Percentiles rank a stretch among this genome's conserved stretches.
phyloP scores from a whole-genome alignment of 805 yeast species.

The Starmerella roubikii region DNA sequence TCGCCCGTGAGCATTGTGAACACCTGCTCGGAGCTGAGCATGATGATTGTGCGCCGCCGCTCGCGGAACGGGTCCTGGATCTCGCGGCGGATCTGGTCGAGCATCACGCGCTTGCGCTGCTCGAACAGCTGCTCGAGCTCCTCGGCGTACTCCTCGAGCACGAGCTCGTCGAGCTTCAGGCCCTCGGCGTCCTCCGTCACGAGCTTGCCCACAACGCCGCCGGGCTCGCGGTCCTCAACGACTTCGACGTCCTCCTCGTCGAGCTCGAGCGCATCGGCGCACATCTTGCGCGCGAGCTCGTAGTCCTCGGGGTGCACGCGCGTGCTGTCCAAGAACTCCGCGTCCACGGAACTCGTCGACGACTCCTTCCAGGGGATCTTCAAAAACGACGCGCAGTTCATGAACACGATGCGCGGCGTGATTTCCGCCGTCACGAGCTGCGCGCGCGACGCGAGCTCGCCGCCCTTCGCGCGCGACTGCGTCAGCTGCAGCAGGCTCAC shows the following conservation, averaged over 20 bases:
- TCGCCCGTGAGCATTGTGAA: slow-evolving; percentile 89
- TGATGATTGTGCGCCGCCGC: slow-evolving; percentile 57
- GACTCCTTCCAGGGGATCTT: slow-evolving; percentile 49
- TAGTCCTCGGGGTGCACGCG: slow-evolving; percentile 97
- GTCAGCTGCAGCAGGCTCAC: slow-evolving; percentile 72
- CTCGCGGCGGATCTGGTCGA: slow-evolving; percentile 76
- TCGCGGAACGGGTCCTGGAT: slow-evolving; percentile 80
- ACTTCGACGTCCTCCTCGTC: slow-evolving; percentile 87
- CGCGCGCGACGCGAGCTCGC: slow-evolving; percentile 51
- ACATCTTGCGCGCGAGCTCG: slow-evolving; percentile 91
- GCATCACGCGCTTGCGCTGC: slow-evolving; percentile 61
- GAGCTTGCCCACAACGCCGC: slow-evolving; percentile 60
- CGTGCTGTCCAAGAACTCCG: slow-evolving; percentile 81
- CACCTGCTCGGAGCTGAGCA: slow-evolving; percentile 53
- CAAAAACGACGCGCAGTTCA: slow-evolving; percentile 85
- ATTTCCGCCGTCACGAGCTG: slow-evolving; percentile 73
- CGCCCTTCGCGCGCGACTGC: slow-evolving; percentile 42
- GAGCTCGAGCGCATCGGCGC: slow-evolving; percentile 91
- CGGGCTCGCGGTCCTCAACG: slow-evolving; percentile 53
- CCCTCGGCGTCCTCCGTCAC: slow-evolving; percentile 52
- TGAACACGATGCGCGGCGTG: slow-evolving; percentile 65
- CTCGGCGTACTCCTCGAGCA: slow-evolving; percentile 82
- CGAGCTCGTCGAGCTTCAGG: slow-evolving; percentile 66
- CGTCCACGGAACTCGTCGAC: slow-evolving; percentile 28
- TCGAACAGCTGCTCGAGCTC: slow-evolving; percentile 53